Evolutionary conservation across 495 filamentous ascomycete species (phyloP).

Genomic region (Chaetomium tenue): DNA sequence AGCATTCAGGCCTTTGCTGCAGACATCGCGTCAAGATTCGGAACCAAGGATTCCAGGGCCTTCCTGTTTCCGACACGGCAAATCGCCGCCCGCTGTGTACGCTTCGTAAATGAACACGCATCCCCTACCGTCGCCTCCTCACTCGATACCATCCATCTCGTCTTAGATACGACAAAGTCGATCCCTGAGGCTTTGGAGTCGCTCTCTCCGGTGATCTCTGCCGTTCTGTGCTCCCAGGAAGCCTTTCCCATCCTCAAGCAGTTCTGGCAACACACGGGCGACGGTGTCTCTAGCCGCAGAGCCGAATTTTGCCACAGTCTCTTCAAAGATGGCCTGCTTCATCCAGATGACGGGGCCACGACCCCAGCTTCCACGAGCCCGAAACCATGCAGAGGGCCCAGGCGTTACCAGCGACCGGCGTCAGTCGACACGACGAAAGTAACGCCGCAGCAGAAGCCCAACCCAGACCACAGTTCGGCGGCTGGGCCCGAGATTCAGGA

Average conservation of each 20-base stretch:
- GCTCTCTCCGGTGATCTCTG: slow-evolving; percentile 55
- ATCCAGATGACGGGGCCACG: slow-evolving; percentile 46
- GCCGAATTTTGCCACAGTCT: slow-evolving; percentile 82
- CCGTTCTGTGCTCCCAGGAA: slow-evolving; percentile 67
- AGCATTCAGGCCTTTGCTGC: slow-evolving; percentile 70
- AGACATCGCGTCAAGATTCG: slow-evolving; percentile 64
- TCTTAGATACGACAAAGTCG: slow-evolving; percentile 51
- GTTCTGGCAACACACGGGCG: slow-evolving; percentile 97
- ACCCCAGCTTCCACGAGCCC: slow-evolving; percentile 29
- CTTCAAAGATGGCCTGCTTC: slow-evolving; percentile 67
- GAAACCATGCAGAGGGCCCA: slow-evolving; percentile 62
- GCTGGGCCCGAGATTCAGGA: slow-evolving; percentile 51
- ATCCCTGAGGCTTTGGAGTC: slow-evolving; percentile 48
- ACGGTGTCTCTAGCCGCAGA: slow-evolving; percentile 86
- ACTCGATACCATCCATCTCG: slow-evolving; percentile 67
- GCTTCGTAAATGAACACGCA: slow-evolving; percentile 65
- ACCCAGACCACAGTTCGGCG: slow-evolving; percentile 12
- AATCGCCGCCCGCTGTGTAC: slow-evolving; percentile 64
- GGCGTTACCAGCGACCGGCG: slow-evolving; percentile 64
- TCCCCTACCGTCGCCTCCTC: slow-evolving; percentile 46
- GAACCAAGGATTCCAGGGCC: slow-evolving; percentile 60
- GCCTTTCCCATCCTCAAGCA: slow-evolving; percentile 70
- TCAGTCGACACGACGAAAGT: slow-evolving; percentile 46
- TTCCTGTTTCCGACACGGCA: slow-evolving; percentile 75
- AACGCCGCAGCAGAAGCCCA: slow-evolving; percentile 15